Evolutionary conservation across 352 stramenopile genomes (phyloP).

Genomic region (Peronospora belbahrii): DNA sequence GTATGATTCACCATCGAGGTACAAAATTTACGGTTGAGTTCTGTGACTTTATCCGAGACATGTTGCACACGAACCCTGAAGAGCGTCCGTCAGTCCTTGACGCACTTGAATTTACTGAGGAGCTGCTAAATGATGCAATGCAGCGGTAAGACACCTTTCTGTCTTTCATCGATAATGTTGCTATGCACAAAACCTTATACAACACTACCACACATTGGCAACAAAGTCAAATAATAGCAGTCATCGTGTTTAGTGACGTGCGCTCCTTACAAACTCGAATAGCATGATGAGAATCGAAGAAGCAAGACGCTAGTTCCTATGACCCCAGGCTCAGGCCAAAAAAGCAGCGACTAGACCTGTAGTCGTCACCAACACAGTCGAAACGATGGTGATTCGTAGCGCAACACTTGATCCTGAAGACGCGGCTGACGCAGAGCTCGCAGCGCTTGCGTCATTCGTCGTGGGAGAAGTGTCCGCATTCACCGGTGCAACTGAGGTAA

Average conservation of each 20-base stretch:
- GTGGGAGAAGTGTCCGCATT: slow-evolving; percentile 26
- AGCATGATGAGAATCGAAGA: slow-evolving; percentile 8
- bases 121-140: slow-evolving; percentile 64
- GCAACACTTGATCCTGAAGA: slow-evolving; percentile 14
- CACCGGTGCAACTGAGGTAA: slow-evolving; percentile 29
- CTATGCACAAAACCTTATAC: slow-evolving; percentile 2
- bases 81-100: slow-evolving; percentile 73
- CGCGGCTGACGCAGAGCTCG: slow-evolving; percentile 12
- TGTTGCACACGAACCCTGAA: slow-evolving; percentile 78
- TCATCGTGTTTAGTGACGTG: slow-evolving; percentile 15
- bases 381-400: slow-evolving; percentile 6
- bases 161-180: slow-evolving; percentile 2
- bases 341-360: slow-evolving; percentile 23
- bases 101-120: slow-evolving; percentile 73
- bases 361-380: slow-evolving; percentile 17
- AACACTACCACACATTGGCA: background rate
- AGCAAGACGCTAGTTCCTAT: slow-evolving; percentile 1
- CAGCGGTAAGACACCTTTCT: slow-evolving; percentile 27
- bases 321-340: slow-evolving; percentile 14
- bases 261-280: slow-evolving; percentile 6
- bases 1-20: slow-evolving; percentile 52
- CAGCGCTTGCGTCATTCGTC: slow-evolving; percentile 7
- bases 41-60: slow-evolving; percentile 83
- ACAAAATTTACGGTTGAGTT: slow-evolving; percentile 72
- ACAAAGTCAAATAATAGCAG: slow-evolving; percentile 19